A percentile compares a stretch with the other conserved stretches of the same genome.
phyloP scores from a whole-genome alignment of 352 stramenopile species.

The Globisporangium parvum region DNA sequence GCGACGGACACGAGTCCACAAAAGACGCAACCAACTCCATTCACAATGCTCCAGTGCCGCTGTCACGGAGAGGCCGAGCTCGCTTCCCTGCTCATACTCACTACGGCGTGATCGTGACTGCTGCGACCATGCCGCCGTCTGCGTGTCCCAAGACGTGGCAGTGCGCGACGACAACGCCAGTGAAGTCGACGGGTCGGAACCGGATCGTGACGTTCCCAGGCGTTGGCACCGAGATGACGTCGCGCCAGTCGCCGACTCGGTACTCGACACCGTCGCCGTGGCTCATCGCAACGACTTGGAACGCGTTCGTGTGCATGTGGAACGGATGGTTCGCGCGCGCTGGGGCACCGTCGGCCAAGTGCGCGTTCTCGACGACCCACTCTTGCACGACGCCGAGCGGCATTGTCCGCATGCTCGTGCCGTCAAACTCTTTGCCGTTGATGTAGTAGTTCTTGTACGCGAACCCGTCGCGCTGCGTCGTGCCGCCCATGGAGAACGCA shows the following conservation, averaged over 20 bases:
- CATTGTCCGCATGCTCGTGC: slow-evolving; percentile 43
- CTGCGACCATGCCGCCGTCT: slow-evolving; percentile 73
- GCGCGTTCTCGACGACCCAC: slow-evolving; percentile 65
- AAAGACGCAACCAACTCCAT: too few species aligned
- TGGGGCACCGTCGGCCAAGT: slow-evolving; percentile 30
- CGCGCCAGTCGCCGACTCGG: slow-evolving; percentile 69
- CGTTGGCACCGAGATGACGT: slow-evolving; percentile 71
- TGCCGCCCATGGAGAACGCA: slow-evolving; percentile 47
- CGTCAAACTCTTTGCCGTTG: slow-evolving; percentile 54
- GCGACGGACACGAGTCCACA: too few species aligned
- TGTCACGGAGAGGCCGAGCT: neutral
- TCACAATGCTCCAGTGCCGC: neutral
- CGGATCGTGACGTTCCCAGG: slow-evolving; percentile 79
- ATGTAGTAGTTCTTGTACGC: slow-evolving; percentile 74
- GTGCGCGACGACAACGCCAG: slow-evolving; percentile 54
- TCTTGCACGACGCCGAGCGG: slow-evolving; percentile 52
- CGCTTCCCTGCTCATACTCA: neutral
- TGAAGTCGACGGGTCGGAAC: slow-evolving; percentile 64
- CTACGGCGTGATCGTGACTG: slow-evolving; percentile 36
- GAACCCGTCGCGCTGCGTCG: slow-evolving; percentile 47
- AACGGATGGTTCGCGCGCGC: slow-evolving; percentile 77
- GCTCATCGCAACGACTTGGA: slow-evolving; percentile 72
- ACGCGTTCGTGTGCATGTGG: slow-evolving; percentile 81
- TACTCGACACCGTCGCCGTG: slow-evolving; percentile 68
- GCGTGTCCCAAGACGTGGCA: slow-evolving; percentile 81